These are phyloP conservation scores for Eruca vesicaria DNA, from an alignment of 441 rosid species.

Conservation along the genomic window DNA sequence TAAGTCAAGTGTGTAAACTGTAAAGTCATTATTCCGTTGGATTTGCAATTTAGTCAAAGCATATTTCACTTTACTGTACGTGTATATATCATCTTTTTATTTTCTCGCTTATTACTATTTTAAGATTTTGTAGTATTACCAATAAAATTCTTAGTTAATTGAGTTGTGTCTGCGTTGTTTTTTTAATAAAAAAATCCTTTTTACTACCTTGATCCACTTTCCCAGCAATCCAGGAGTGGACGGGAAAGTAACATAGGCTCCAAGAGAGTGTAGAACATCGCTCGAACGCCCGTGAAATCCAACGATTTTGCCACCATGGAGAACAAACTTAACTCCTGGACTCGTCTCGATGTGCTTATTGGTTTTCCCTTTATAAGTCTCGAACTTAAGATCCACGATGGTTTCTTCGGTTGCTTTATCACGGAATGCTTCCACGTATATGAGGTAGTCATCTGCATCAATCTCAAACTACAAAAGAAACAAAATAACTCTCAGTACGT, in stretches of 20 bases:
- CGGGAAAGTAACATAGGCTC: conserved; percentile 11
- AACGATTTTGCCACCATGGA: conserved; percentile 25
- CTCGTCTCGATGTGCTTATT: not conserved
- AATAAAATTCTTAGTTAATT: not conserved
- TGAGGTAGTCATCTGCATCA: conserved; percentile 29
- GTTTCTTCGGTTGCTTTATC: not conserved
- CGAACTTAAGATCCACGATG: conserved; percentile 16
- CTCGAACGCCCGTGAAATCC: conserved; percentile 28
- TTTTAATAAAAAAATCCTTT: not conserved
- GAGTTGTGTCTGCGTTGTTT: not conserved
- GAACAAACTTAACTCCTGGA: conserved; percentile 19
- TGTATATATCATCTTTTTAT: not conserved
- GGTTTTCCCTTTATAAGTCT: conserved; percentile 18
- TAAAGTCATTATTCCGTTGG: not conserved
- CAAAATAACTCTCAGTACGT: not conserved
- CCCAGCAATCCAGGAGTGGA: conserved; percentile 5
- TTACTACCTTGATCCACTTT: conserved; percentile 20
- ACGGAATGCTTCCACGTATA: conserved; percentile 25
- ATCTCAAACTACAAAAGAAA: conserved; percentile 17
- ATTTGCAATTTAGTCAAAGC: not conserved
- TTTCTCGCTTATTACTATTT: not conserved
- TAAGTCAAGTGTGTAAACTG: no score
- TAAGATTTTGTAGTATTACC: not conserved
- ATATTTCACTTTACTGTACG: not conserved
- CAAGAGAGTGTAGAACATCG: conserved; percentile 20